Evolutionary conservation across 768 basidiomycete species (phyloP).

Genomic region (Lepiota venenata): DNA sequence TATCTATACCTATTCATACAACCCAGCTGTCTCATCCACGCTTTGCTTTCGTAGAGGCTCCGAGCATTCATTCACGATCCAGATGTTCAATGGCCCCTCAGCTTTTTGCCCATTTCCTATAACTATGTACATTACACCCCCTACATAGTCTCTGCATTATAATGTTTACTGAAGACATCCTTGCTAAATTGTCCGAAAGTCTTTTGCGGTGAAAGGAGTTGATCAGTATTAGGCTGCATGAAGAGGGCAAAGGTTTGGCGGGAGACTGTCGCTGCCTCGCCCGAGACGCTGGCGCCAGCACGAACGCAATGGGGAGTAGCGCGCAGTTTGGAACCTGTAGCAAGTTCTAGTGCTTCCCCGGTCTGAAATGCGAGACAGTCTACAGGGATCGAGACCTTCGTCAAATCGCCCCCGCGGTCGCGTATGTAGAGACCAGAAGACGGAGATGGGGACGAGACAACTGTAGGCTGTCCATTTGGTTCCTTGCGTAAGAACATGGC

Average conservation of each 20-base stretch:
- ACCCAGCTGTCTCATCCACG: not conserved
- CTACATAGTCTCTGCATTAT: constrained; percentile 28
- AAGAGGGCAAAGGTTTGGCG: constrained; percentile 90
- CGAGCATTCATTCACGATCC: constrained; percentile 1
- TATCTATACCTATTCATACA: not conserved
- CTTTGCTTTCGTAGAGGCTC: constrained; percentile 1
- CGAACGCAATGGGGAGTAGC: constrained; percentile 96
- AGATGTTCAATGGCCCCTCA: not conserved
- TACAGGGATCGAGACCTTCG: constrained; percentile 82
- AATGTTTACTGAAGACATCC: constrained; percentile 65
- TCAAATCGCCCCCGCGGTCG: constrained; percentile 73
- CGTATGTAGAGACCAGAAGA: constrained; percentile 89
- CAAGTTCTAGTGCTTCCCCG: constrained; percentile 90
- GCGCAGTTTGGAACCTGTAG: constrained; percentile 74
- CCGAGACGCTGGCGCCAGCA: constrained; percentile 46
- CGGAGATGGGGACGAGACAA: constrained; percentile 66
- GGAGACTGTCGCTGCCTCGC: constrained; percentile 44
- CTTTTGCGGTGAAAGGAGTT: constrained; percentile 61
- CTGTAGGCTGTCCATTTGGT: constrained; percentile 33
- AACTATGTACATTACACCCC: constrained; percentile 16
- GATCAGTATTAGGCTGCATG: constrained; percentile 86
- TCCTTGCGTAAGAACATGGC: constrained; percentile 78
- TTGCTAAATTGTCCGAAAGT: constrained; percentile 93
- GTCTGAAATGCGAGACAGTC: constrained; percentile 95
- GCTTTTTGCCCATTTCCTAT: not conserved